phyloP scores from a whole-genome alignment of 768 basidiomycete genomes.

The Suillus bovinus region DNA sequence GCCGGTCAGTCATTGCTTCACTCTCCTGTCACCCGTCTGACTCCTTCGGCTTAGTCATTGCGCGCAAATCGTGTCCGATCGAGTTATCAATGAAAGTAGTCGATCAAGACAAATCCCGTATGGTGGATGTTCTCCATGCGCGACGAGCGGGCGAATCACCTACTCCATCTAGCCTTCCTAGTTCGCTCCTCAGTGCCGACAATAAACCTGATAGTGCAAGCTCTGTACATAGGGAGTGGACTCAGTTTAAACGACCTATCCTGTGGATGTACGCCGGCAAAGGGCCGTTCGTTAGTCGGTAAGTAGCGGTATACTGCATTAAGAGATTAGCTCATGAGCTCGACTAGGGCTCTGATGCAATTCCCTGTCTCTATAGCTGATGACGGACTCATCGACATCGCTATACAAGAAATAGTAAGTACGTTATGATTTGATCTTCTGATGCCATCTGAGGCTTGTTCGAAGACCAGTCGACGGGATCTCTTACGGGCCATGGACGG shows the following conservation, averaged over 20 bases:
- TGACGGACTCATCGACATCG: constrained; percentile 77
- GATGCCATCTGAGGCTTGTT: constrained; percentile 13
- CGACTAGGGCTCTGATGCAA: constrained; percentile 67
- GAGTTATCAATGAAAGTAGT: constrained; percentile 70
- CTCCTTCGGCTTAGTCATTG: constrained; percentile 45
- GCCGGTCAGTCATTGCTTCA: constrained; percentile 49
- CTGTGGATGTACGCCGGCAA: constrained; percentile 76
- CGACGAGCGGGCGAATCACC: constrained; percentile 30
- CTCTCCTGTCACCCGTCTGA: constrained; percentile 2
- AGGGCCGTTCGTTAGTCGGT: constrained; percentile 75
- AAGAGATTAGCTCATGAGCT: constrained; percentile 8
- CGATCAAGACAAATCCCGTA: constrained; percentile 68
- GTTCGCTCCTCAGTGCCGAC: constrained; percentile 13
- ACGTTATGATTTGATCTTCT: neutral
- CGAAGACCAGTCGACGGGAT: constrained; percentile 41
- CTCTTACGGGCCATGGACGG: constrained; percentile 57
- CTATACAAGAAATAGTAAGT: constrained; percentile 61
- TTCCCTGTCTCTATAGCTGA: constrained; percentile 82
- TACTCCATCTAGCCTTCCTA: constrained; percentile 10
- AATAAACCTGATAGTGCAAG: constrained; percentile 24
- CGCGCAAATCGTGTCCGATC: constrained; percentile 64
- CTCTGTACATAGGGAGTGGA: constrained; percentile 63
- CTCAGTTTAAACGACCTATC: constrained; percentile 64
- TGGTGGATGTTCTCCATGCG: constrained; percentile 54
- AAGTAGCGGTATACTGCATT: constrained; percentile 12